Evolutionary conservation across 1,284 basidiomycete species (phyloP), one percentile per base, ranked within the genome.

Genomic region (Irpex sp.): DNA sequence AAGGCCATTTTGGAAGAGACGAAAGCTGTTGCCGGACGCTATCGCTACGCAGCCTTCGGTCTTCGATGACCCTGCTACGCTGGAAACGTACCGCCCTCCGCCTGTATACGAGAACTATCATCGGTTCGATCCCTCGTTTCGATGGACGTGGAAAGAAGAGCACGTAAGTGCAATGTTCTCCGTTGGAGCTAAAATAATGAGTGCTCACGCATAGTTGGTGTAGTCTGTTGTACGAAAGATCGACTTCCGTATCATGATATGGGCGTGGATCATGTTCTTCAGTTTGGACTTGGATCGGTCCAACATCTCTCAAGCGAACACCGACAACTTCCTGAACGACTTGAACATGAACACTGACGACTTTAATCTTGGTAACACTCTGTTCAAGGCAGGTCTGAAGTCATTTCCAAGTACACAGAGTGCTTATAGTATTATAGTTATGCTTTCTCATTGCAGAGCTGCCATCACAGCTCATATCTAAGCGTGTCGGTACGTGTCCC

Each of bases 61-160:
- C 15, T 76, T 76, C 61, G 75, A 76, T 65, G 85, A 89, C 66
- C 81, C 85, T 2, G 66, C 72, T 53, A 76, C 84, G 0, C 72
- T 84, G 1, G 79, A 80, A 53, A 76, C 81, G 63, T 88, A 87
- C 66, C 81, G 80, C 74, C 86, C 88, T 1, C 83, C 80, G 60
- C 74, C 79, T 3, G 70, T 78, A 1, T 89, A 87, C 65, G 89
- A 90, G 72, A 89, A 87, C 67, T 64, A 78, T 0, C 86, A 89
- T 67, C 78, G 86, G 6, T 90, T 92, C 67, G 85, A 92, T 68
- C 82, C 84, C 0, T 72, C 77, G 11, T 86, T 85, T 33, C 80
- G 89, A 4, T 92, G 90, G 90, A 90, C 88, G 0, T 81, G 81
- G 70, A 72, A 81, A 36, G 89, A 93, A 69, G 89, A 92, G 72